phyloP scores from a whole-genome alignment of 306 rosid species.

The Cicer pinnatifidum region DNA sequence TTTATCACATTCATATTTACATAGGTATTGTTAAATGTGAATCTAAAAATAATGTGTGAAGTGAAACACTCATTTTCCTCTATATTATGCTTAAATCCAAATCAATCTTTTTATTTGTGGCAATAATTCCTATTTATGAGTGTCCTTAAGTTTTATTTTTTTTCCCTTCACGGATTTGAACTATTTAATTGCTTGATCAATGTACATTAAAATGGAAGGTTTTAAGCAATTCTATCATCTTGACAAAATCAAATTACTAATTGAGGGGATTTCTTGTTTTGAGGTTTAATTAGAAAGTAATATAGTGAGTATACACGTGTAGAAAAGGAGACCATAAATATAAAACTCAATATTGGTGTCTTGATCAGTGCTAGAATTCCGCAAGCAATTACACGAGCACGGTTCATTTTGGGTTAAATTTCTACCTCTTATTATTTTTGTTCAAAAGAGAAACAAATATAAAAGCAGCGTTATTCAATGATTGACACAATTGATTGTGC shows the following conservation, averaged over 20 bases:
- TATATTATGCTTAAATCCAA: no score
- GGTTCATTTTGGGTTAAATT: conserved; percentile 40
- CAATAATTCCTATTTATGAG: not conserved
- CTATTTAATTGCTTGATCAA: not conserved
- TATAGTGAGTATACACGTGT: conserved; percentile 49
- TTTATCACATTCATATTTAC: no score
- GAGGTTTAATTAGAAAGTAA: conserved; percentile 38
- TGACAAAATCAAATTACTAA: conserved; percentile 60
- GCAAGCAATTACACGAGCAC: conserved; percentile 48
- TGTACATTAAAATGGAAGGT: not conserved
- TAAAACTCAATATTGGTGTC: conserved; percentile 35
- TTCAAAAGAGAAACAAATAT: conserved; percentile 32
- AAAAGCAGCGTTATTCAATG: conserved; percentile 37
- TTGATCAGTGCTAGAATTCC: conserved; percentile 47
- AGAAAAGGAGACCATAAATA: conserved; percentile 47
- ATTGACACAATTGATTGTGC: conserved; percentile 18
- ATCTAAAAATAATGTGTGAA: no score
- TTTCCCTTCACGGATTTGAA: no score
- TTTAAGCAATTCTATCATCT: not conserved
- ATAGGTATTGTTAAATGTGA: no score
- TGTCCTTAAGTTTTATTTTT: not conserved
- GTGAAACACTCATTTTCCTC: no score
- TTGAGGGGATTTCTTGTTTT: conserved; percentile 28
- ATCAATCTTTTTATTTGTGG: no score
- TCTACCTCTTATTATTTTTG: conserved; percentile 28